These are phyloP conservation scores for Suhomyces bolitotheri DNA, from an alignment of 1,139 yeast genomes.

Conservation along the genomic window DNA sequence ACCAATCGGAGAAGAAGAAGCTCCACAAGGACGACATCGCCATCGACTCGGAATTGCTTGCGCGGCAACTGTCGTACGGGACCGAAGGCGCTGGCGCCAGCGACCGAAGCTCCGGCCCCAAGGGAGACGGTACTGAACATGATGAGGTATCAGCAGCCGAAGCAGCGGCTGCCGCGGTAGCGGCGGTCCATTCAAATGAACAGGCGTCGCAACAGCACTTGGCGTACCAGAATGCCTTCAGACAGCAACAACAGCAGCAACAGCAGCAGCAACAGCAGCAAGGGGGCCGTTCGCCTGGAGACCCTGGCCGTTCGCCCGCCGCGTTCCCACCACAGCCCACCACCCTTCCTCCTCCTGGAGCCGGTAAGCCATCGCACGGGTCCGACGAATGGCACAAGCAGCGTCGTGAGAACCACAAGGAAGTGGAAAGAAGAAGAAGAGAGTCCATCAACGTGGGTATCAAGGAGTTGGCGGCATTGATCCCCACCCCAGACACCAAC, in stretches of 20 bases:
- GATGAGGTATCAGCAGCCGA: constrained; percentile 32
- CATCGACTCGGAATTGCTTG: constrained; percentile 51
- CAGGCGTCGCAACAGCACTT: constrained; percentile 27
- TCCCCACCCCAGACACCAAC: constrained; percentile 88
- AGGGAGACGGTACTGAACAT: constrained; percentile 20
- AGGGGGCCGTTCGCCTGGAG: constrained; percentile 9
- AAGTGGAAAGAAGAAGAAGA: constrained; percentile 94
- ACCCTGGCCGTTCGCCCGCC: constrained; percentile 14
- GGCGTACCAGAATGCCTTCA: constrained; percentile 35
- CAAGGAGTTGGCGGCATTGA: constrained; percentile 73
- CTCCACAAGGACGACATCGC: constrained; percentile 38
- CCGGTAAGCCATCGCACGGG: constrained; percentile 56
- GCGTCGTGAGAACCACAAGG: constrained; percentile 91
- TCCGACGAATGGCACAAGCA: constrained; percentile 86
- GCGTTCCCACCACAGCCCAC: constrained; percentile 30
- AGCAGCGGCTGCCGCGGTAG: constrained; percentile 38
- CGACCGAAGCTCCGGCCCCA: constrained; percentile 11
- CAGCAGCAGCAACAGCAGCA: constrained; percentile 20
- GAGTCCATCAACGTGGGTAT: constrained; percentile 90
- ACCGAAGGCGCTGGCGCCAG: constrained; percentile 19
- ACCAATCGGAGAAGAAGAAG: constrained; percentile 28
- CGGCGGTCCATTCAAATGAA: constrained; percentile 22
- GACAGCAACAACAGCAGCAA: constrained; percentile 24
- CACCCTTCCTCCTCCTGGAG: constrained; percentile 39
- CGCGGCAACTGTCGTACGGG: constrained; percentile 42